phyloP scores from a whole-genome alignment of 106 monocot genomes.

The Chionographis japonica region DNA sequence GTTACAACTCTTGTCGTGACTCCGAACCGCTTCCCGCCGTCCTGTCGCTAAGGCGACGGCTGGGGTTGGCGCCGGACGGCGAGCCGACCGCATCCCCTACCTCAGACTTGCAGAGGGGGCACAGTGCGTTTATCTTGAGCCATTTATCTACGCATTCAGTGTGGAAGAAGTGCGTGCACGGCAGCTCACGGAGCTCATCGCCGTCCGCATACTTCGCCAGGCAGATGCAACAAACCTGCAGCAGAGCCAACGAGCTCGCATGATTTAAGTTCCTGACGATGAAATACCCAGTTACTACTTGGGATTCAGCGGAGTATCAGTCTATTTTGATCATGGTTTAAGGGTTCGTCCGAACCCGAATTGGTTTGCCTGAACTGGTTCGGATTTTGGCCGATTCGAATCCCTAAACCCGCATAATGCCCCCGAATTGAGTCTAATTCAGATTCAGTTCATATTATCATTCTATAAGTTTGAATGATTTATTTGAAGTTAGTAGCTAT shows the following conservation, averaged over 20 bases:
- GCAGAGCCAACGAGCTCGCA: not conserved
- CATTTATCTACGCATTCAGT: conserved; percentile 60
- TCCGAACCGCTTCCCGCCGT: conserved; percentile 24
- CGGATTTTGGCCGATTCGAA: too few relatives aligned
- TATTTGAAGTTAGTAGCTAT: too few relatives aligned
- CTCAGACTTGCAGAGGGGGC: conserved; percentile 59
- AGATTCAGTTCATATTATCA: too few relatives aligned
- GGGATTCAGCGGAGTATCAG: too few relatives aligned
- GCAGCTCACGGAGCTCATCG: conserved; percentile 56
- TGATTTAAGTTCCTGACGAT: too few relatives aligned
- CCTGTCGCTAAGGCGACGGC: conserved; percentile 14
- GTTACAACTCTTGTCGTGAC: conserved; percentile 2
- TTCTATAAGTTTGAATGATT: too few relatives aligned
- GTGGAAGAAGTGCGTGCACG: conserved; percentile 61
- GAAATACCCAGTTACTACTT: too few relatives aligned
- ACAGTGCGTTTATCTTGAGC: conserved; percentile 63
- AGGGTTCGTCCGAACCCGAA: too few relatives aligned
- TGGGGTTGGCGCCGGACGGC: not conserved
- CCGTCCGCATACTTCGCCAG: conserved; percentile 47
- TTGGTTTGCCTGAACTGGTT: too few relatives aligned
- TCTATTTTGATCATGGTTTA: too few relatives aligned
- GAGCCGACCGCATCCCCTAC: conserved; percentile 9
- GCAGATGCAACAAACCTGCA: conserved; percentile 64
- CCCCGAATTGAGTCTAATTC: too few relatives aligned
- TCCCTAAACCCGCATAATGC: too few relatives aligned